Base-by-base conservation (phyloP, 2,329 filamentous ascomycete species). In the Stachybotrys chartarum region DNA sequence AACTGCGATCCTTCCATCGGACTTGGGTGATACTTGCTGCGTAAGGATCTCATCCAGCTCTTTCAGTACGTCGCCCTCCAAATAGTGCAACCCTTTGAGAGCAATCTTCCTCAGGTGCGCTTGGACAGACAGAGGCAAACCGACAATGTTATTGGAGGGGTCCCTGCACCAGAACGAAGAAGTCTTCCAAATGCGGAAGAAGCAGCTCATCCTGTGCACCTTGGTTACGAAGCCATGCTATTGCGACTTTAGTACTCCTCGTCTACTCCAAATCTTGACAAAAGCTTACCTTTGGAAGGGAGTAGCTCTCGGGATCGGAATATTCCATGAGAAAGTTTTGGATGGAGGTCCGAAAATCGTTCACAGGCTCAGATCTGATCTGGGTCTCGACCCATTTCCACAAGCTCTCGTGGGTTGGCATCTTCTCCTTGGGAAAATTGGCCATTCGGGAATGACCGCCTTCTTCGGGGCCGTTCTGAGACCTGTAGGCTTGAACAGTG, bases 151-250 rank as follows among this genome's bases (percentile, higher is more conserved):
- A 50, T 72, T 70, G 54, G 65, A 64, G 2, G 71, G 70, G 55
- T 71, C 70, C 24, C 67, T 66, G 60, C 71, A 78, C 60, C 67
- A 71, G 57, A 79, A 78, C 1, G 66, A 67, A 7, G 68, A 64
- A 17, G 73, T 72, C 55, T 72, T 73, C 75, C 73, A 79, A 58
- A 80, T 77, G 57, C 69, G 73, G 63, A 78, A 79, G 68, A 79
- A 75, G 65, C 75, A 78, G 58, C 74, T 75, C 68, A 80, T 72
- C 52, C 69, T 68, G 57, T 77, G 72, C 44, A 78, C 74, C 57
- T 74, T 72, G 50, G 63, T 66, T 16, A 78, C 70, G 31, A 79
- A 68, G 31, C 70, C 65, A 58, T 72, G 68, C 75, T 78, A 61
- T 48, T 30, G 54, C n/a, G 30, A 30, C 14, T 16, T 32, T 32